A percentile compares a stretch with the other conserved stretches of the same genome.
These are phyloP conservation scores for Mortierella sp. DNA, from an alignment of 371 early-diverging fungal species.

Conservation along the genomic window DNA sequence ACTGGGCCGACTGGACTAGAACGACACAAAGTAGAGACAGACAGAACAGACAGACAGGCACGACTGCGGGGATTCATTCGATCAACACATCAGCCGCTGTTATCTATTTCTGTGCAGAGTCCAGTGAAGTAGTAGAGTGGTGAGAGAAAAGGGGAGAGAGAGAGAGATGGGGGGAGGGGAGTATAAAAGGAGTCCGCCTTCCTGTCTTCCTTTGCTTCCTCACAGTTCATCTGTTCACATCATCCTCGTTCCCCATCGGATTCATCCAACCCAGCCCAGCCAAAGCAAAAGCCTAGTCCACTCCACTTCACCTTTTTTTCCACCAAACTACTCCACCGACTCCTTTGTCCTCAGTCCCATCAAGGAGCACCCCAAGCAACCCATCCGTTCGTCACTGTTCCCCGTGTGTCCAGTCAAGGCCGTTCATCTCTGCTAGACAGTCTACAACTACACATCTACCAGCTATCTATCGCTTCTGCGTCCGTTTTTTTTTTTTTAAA, in stretches of 20 bases:
- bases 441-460: constrained; percentile 23
- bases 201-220: background rate
- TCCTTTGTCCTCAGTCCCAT: constrained; percentile 15
- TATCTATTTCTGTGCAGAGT: constrained; percentile 7
- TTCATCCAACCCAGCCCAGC: background rate
- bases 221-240: constrained; percentile 6
- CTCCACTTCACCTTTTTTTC: no score
- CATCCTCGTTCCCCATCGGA: background rate
- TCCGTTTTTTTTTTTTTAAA: constrained; percentile 21
- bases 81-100: constrained; percentile 8
- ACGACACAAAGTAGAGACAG: background rate
- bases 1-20: background rate
- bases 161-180: no score
- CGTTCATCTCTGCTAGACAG: constrained; percentile 51
- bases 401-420: background rate
- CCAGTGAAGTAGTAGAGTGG: no score
- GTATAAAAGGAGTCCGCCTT: background rate
- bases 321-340: background rate
- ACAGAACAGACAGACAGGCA: background rate
- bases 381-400: background rate
- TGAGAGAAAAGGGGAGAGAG: background rate
- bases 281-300: constrained; percentile 1
- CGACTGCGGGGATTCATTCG: constrained; percentile 11
- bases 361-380: no score
- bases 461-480: constrained; percentile 28